Percentiles rank a stretch among this genome's conserved stretches.
phyloP scores from a whole-genome alignment of 768 basidiomycete genomes.

The Lactarius hengduanensis region DNA sequence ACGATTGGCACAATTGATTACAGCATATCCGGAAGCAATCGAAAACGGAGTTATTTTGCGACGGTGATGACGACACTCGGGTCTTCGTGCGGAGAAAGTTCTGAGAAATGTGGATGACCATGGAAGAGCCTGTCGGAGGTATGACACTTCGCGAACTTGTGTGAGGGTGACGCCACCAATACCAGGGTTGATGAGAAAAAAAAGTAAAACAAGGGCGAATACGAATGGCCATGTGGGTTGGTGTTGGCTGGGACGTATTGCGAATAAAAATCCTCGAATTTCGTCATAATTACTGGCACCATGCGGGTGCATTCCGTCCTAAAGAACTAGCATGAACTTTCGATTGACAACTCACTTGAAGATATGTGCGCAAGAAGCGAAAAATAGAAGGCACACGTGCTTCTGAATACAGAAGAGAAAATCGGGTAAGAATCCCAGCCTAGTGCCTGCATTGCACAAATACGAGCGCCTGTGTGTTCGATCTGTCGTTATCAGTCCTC shows the following conservation, averaged over 20 bases:
- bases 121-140: not conserved
- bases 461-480: not conserved
- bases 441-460: not conserved
- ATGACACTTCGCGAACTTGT: not conserved
- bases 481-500: not conserved
- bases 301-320: not conserved
- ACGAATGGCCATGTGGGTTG: not conserved
- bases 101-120: not conserved
- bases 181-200: constrained; percentile 1
- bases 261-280: not conserved
- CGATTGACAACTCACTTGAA: not conserved
- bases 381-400: not conserved
- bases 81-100: not conserved
- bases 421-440: not conserved
- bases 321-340: not conserved
- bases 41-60: not conserved
- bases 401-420: not conserved
- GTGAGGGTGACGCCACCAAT: not conserved
- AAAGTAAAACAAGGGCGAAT: not conserved
- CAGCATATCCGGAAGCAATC: not conserved
- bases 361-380: not conserved
- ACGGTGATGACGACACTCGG: not conserved
- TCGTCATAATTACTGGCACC: not conserved
- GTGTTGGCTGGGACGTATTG: not conserved
- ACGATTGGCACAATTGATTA: not conserved